phyloP scores from a whole-genome alignment of 495 filamentous ascomycete species.

The Amphirosellinia nigrospora region DNA sequence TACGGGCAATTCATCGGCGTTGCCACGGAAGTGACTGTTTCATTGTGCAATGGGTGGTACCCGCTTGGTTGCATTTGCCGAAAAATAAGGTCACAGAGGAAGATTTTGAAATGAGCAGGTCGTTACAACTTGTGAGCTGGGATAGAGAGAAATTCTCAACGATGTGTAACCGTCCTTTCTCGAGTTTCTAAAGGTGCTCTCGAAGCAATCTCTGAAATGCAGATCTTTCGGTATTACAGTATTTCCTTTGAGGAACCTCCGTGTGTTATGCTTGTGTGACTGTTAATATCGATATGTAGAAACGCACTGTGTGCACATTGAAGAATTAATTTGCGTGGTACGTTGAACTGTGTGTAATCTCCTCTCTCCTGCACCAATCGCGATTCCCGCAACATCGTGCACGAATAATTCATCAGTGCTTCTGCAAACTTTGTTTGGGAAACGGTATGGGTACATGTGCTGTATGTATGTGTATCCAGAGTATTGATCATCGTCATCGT shows the following conservation, averaged over 20 bases:
- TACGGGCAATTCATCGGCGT: background rate
- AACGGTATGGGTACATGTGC: background rate
- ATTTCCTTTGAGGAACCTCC: background rate
- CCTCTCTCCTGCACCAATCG: background rate
- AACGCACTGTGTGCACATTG: too few relatives aligned
- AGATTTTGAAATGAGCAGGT: conserved; percentile 1
- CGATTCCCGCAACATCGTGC: background rate
- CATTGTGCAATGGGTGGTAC: conserved; percentile 33
- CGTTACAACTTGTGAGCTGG: background rate
- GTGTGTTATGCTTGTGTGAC: too few relatives aligned
- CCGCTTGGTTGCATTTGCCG: conserved; percentile 27
- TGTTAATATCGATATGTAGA: too few relatives aligned
- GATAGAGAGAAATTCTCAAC: background rate
- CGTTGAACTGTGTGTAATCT: too few relatives aligned
- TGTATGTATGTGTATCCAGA: background rate
- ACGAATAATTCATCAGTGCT: background rate
- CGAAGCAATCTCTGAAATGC: conserved; percentile 1
- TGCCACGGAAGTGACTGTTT: background rate
- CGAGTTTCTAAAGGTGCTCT: background rate
- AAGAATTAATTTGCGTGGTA: too few relatives aligned
- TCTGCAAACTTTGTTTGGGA: background rate
- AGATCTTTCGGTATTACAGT: background rate
- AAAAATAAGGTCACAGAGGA: background rate
- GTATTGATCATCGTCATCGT: background rate
- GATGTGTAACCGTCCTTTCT: background rate